These are phyloP conservation scores for Akebia trifoliata DNA, from an alignment of 164 flowering plant species.

Conservation along the genomic window DNA sequence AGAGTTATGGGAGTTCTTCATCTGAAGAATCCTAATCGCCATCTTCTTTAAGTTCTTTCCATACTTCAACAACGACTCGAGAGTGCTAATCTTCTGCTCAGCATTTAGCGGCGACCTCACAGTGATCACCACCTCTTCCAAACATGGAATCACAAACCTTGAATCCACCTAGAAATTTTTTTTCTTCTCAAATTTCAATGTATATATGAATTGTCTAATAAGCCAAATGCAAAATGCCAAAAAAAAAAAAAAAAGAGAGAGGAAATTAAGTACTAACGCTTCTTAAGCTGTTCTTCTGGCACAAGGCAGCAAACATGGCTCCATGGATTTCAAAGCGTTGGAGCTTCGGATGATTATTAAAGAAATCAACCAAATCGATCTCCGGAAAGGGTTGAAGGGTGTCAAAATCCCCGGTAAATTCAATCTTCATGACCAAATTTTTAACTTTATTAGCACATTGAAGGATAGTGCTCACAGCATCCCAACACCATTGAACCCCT, in stretches of 20 bases:
- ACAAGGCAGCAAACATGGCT: slow-evolving; percentile 94
- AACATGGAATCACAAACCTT: slow-evolving; percentile 55
- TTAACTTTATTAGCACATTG: slow-evolving; percentile 67
- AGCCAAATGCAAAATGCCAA: no score
- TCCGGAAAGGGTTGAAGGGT: slow-evolving; percentile 71
- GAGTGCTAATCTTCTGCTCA: slow-evolving; percentile 81
- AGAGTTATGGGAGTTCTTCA: slow-evolving; percentile 75
- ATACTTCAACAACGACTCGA: slow-evolving; percentile 63
- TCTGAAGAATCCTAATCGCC: slow-evolving; percentile 72
- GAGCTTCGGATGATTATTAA: slow-evolving; percentile 67
- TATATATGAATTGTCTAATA: not conserved
- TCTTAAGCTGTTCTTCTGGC: slow-evolving; percentile 81
- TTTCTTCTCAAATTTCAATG: no score
- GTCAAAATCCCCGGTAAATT: slow-evolving; percentile 69
- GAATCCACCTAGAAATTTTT: slow-evolving; percentile 54
- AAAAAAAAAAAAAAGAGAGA: no score
- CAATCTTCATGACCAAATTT: slow-evolving; percentile 81
- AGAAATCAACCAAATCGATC: slow-evolving; percentile 78
- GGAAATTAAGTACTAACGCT: slow-evolving; percentile 64
- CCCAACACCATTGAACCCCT: slow-evolving; percentile 92
- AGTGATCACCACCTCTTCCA: slow-evolving; percentile 62
- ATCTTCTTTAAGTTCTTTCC: slow-evolving; percentile 49
- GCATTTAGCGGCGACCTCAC: slow-evolving; percentile 85
- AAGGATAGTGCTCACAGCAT: slow-evolving; percentile 67
- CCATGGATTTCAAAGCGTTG: slow-evolving; percentile 77